A percentile compares a stretch with the other conserved stretches of the same genome.
Evolutionary conservation across 2,329 filamentous ascomycete genomes (phyloP).

Genomic region (Pseudogymnoascus sp.): DNA sequence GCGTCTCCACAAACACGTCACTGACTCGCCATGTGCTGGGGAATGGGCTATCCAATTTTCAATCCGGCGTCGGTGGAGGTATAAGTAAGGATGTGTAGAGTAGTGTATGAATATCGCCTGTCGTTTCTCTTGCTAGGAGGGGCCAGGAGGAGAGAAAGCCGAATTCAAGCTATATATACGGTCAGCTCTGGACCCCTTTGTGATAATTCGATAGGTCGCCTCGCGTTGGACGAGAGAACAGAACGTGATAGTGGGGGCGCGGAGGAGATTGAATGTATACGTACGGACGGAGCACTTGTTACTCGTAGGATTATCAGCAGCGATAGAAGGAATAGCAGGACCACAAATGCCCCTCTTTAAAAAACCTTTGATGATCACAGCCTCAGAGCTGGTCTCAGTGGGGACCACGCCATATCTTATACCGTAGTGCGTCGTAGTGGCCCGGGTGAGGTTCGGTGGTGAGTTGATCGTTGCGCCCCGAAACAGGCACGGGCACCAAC

Average conservation of each 20-base stretch:
- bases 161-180: constrained; percentile 3
- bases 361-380: constrained; percentile 9
- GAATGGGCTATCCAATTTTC: constrained; percentile 1
- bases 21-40: constrained; percentile 4
- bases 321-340: neutral
- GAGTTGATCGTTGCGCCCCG: constrained; percentile 6
- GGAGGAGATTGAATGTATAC: neutral
- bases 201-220: constrained; percentile 3
- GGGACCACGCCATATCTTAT: constrained; percentile 9
- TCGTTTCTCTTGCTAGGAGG: neutral
- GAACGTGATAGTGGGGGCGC: constrained; percentile 1
- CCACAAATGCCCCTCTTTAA: constrained; percentile 7
- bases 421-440: neutral
- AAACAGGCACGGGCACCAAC: constrained; percentile 10
- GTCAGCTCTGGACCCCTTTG: constrained; percentile 7
- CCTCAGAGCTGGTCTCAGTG: constrained; percentile 3
- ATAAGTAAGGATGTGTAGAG: neutral
- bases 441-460: constrained; percentile 1
- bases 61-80: neutral
- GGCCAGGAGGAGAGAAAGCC: neutral
- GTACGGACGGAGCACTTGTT: neutral
- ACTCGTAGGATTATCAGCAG: constrained; percentile 2
- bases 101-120: neutral
- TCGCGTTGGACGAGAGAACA: no score
- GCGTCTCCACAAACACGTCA: constrained; percentile 10